phyloP scores from a whole-genome alignment of 306 rosid species.

The Arachis hypogaea region DNA sequence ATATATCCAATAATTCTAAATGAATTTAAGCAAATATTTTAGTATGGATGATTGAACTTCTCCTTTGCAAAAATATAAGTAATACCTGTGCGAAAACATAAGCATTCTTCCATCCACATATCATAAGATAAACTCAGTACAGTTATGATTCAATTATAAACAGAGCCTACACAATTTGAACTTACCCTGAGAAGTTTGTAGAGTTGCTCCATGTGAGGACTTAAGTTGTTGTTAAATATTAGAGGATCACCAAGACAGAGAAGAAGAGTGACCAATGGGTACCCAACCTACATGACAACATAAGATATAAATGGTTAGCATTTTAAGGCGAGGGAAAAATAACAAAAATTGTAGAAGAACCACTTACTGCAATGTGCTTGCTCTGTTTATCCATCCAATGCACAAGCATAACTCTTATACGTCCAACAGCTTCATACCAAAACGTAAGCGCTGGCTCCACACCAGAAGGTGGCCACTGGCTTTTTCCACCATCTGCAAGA shows the following conservation, averaged over 20 bases:
- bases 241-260: conserved; percentile 97
- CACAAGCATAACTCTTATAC: conserved; percentile 79
- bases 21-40: conserved; percentile 2
- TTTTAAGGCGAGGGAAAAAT: conserved; percentile 27
- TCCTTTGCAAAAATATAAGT: not conserved
- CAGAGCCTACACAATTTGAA: conserved; percentile 27
- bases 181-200: conserved; percentile 95
- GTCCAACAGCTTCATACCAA: conserved; percentile 98
- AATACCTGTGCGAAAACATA: conserved; percentile 22
- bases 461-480: conserved; percentile 98
- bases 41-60: too few species aligned
- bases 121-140: not conserved
- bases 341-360: conserved; percentile 26
- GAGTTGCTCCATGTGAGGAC: conserved; percentile 98
- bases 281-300: conserved; percentile 72
- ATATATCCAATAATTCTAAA: not conserved
- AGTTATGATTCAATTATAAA: conserved; percentile 15
- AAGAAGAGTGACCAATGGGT: conserved; percentile 95
- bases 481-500: conserved; percentile 97
- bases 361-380: conserved; percentile 92
- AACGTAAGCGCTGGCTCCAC: conserved; percentile 93
- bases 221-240: conserved; percentile 77
- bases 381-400: conserved; percentile 99
- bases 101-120: conserved; percentile 18
- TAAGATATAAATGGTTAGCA: conserved; percentile 20